Base-by-base conservation (phyloP, 2,329 filamentous ascomycete species). In the Diaporthe citrichinensis region DNA sequence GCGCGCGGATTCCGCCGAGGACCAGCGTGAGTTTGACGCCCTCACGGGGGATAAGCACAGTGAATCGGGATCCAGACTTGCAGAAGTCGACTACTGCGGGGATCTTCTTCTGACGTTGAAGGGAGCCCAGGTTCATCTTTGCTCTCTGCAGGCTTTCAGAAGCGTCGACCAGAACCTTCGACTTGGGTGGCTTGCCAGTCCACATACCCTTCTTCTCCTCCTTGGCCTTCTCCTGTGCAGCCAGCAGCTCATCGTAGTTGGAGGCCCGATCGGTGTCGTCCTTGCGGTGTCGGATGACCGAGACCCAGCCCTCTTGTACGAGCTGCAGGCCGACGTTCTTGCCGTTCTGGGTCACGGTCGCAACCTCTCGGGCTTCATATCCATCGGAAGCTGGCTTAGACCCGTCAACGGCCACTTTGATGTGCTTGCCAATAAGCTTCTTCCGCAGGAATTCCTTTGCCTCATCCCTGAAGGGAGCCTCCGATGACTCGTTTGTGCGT, bases 391-490 rank as follows among this genome's bases (percentile, higher is more conserved):
- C 95, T 58, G 96, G 93, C 85, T 97, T 96, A 84, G 95, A 95
- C 74, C 97, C 97, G 82, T 99, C 96, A 76, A 98, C 92, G 72
- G 91, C 93, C 74, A 98, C 92, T 83, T 94, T 94, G 78, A 98
- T 95, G 79, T 98, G 95, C 88, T 99, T 99, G 77, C 96, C 97
- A 81, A 99, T 99, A 44, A 98, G 85, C 84, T 93, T 95, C 89
- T 98, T 98, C 73, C 97, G 93, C 78, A 98, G 84, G 82, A 96
- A 98, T 83, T 99, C 97, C 88, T 99, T 99, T 44, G 97, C 96
- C 82, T 98, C 96, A 17, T 97, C 94, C 79, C 92, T 91, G 88
- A 96, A 99, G 0, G 95, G 95, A 55, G 94, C 90, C 84, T 98
- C 96, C 74, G 95, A 93, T 28, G 94, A 91, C 83, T 98, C 96